Conservation (phyloP, 1,139 yeast genomes). For the Pneumocystis wakefieldiae region DNA sequence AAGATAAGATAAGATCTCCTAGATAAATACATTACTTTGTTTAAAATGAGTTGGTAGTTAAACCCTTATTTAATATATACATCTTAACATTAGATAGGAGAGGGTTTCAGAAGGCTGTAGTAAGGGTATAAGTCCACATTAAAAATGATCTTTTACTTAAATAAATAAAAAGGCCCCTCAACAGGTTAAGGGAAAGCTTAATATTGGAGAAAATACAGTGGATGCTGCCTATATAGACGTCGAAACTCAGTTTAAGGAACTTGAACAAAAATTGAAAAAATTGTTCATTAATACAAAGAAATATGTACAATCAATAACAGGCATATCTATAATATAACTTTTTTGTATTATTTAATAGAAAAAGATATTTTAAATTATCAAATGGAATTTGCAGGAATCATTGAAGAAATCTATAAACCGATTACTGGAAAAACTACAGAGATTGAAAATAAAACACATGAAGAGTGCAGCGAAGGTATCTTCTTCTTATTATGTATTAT, state of each 20-base stretch:
- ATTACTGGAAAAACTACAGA: conserved; percentile 84
- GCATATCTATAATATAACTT: conserved; percentile 19
- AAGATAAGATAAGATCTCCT: neutral
- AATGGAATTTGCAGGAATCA: conserved; percentile 81
- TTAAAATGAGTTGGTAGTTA: neutral
- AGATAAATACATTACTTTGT: neutral
- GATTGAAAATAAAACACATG: conserved; percentile 70
- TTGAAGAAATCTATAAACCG: conserved; percentile 92
- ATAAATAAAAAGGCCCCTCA: conserved; percentile 34
- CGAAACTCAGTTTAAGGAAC: conserved; percentile 83
- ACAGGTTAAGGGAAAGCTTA: conserved; percentile 57
- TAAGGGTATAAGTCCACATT: conserved; percentile 1
- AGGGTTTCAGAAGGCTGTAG: conserved; percentile 9
- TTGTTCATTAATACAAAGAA: conserved; percentile 79
- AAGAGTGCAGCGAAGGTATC: conserved; percentile 91
- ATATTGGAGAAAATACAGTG: conserved; percentile 64
- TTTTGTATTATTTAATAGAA: neutral
- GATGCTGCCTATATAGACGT: conserved; percentile 91
- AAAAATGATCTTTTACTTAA: conserved; percentile 2
- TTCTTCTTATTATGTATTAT: neutral
- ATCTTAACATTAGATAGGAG: conserved; percentile 1
- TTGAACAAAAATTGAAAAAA: conserved; percentile 78
- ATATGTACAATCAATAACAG: conserved; percentile 80
- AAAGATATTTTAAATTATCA: conserved; percentile 65
- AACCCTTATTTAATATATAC: neutral